Conservation (phyloP, 164 flowering plant genomes). For the Chloranthus sessilifolius region DNA sequence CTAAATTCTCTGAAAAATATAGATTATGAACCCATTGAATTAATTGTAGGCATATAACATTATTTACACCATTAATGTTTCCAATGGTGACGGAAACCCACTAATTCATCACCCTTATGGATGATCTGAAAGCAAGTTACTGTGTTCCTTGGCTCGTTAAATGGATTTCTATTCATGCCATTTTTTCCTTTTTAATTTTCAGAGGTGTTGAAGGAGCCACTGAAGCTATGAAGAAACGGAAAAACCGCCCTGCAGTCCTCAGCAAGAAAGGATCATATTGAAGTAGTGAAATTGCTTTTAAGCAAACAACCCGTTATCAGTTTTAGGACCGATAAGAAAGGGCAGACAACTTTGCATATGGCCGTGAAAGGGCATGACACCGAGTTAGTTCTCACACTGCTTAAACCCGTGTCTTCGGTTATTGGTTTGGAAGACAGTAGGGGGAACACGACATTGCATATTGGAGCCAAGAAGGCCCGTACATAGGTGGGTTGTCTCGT, state of each 20-base stretch:
- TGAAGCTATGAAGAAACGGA: conserved; percentile 56
- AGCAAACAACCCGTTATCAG: conserved; percentile 63
- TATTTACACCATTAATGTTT: too few relatives aligned
- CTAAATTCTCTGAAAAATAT: too few relatives aligned
- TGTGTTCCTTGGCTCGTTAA: too few relatives aligned
- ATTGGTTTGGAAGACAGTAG: conserved; percentile 63
- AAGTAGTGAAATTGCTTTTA: conserved; percentile 65
- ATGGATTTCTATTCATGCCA: too few relatives aligned
- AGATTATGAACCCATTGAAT: too few relatives aligned
- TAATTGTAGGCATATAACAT: too few relatives aligned
- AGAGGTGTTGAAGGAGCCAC: conserved; percentile 78
- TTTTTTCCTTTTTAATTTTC: conserved; percentile 20
- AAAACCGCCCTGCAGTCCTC: conserved; percentile 87
- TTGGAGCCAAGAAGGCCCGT: conserved; percentile 69
- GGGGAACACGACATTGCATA: conserved; percentile 82
- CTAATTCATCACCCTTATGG: too few relatives aligned
- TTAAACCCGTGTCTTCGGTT: conserved; percentile 64
- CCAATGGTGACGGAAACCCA: too few relatives aligned
- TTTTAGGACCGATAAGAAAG: conserved; percentile 75
- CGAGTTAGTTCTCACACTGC: conserved; percentile 63
- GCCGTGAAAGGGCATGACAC: conserved; percentile 87
- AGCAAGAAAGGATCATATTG: conserved; percentile 87
- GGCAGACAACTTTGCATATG: conserved; percentile 94
- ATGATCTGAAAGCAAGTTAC: too few relatives aligned
- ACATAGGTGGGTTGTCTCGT: conserved; percentile 49